Percentiles rank a stretch among this genome's conserved stretches.
These are phyloP conservation scores for Colletotrichum truncatum DNA, from an alignment of 2,329 filamentous ascomycete genomes.

Conservation along the genomic window DNA sequence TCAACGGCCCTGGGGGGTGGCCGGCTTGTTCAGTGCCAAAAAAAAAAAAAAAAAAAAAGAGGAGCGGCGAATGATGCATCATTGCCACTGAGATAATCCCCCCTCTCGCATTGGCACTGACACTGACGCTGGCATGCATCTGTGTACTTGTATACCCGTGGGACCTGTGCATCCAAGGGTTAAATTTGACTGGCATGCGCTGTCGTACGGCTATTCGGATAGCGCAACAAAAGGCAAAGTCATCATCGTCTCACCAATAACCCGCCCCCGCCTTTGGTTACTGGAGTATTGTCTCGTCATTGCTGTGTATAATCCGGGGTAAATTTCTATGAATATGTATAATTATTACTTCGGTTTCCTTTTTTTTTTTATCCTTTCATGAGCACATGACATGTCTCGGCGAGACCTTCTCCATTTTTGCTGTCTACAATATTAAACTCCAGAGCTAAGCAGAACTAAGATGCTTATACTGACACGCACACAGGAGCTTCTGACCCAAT, in stretches of 20 bases:
- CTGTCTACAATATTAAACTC: background rate
- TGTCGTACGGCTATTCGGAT: constrained; percentile 44
- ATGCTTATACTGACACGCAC: background rate
- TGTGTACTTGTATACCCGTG: background rate
- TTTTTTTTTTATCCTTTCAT: background rate
- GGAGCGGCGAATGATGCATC: constrained; percentile 15
- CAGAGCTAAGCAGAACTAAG: background rate
- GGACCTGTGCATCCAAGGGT: background rate
- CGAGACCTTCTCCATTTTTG: background rate
- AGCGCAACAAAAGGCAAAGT: constrained; percentile 41
- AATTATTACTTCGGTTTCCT: background rate
- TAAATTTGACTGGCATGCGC: constrained; percentile 31
- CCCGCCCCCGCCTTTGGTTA: constrained; percentile 13
- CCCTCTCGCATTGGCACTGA: constrained; percentile 19
- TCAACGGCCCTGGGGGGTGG: constrained; percentile 17
- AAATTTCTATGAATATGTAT: background rate
- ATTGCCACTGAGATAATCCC: constrained; percentile 23
- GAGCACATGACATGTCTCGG: constrained; percentile 3
- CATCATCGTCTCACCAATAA: constrained; percentile 45
- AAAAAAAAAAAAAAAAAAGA: too few relatives aligned
- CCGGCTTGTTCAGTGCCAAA: background rate
- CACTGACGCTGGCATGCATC: background rate
- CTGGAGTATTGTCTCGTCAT: constrained; percentile 12
- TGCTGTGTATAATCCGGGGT: constrained; percentile 25
- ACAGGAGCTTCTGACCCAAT: background rate